A percentile compares a stretch with the other conserved stretches of the same genome.
These are phyloP conservation scores for Candida ovalis DNA, from an alignment of 805 yeast genomes.

Conservation along the genomic window DNA sequence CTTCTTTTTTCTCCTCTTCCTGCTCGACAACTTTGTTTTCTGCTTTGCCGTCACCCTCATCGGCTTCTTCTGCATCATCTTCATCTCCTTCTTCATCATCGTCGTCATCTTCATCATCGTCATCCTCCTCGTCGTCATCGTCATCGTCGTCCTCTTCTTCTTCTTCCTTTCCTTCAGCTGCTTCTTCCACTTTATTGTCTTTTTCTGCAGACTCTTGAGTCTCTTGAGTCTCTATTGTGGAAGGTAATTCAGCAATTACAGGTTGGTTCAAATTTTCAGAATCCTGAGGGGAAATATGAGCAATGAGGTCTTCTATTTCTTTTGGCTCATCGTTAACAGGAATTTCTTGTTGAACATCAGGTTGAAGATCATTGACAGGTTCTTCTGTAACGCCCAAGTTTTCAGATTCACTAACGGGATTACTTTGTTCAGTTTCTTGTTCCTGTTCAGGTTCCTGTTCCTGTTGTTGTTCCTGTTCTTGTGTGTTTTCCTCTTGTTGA, in stretches of 20 bases:
- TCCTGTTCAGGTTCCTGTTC: no score
- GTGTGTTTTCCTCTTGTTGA: neutral
- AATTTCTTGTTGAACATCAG: neutral
- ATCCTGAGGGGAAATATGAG: no score
- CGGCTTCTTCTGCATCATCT: neutral
- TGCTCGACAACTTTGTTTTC: neutral
- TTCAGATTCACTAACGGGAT: neutral
- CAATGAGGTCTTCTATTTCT: neutral
- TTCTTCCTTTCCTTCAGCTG: no score
- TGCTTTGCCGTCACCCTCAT: neutral
- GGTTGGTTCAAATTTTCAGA: no score
- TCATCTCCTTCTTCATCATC: neutral
- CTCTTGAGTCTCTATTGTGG: no score
- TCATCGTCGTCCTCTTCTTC: no score
- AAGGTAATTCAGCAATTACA: no score
- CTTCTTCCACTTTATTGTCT: no score
- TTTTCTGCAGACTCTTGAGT: no score
- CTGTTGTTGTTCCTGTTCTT: neutral
- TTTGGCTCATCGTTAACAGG: neutral
- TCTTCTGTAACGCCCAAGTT: neutral
- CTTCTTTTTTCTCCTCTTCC: neutral
- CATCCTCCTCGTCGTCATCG: no score
- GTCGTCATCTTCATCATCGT: no score
- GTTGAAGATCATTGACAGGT: neutral
- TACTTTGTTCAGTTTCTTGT: neutral